Percentiles rank a stretch among this genome's conserved stretches.
Conservation (phyloP, 192 early-diverging fungal genomes). For the Backusella australiensis region DNA sequence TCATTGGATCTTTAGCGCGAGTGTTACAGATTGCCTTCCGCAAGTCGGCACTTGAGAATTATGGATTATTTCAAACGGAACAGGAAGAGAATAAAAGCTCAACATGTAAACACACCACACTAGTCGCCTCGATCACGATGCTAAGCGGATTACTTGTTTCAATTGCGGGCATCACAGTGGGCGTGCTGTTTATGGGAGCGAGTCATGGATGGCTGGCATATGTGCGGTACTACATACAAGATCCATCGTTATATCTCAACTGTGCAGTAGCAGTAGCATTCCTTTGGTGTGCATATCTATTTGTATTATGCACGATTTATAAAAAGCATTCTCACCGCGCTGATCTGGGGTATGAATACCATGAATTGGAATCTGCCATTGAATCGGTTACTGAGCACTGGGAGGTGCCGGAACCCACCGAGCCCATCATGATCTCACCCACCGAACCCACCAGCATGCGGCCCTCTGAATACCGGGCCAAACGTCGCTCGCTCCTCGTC, state of each 20-base stretch:
- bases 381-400: background rate
- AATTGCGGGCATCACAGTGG: slow-evolving; percentile 32
- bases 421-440: background rate
- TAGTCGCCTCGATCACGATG: slow-evolving; percentile 30
- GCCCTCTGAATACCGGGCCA: slow-evolving; percentile 28
- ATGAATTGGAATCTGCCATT: background rate
- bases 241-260: slow-evolving; percentile 41
- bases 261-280: slow-evolving; percentile 36
- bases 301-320: slow-evolving; percentile 3
- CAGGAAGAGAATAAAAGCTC: background rate
- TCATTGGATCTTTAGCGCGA: slow-evolving; percentile 9
- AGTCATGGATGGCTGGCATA: slow-evolving; percentile 35
- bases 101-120: slow-evolving; percentile 11
- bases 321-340: background rate
- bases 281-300: slow-evolving; percentile 26
- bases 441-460: slow-evolving; percentile 10
- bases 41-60: background rate
- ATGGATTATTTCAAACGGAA: slow-evolving; percentile 5
- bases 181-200: slow-evolving; percentile 36
- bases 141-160: slow-evolving; percentile 40
- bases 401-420: background rate
- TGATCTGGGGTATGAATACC: slow-evolving; percentile 2
- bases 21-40: slow-evolving; percentile 15
- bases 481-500: slow-evolving; percentile 23
- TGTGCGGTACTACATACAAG: slow-evolving; percentile 33